Percentiles rank a stretch among this genome's conserved stretches.
Evolutionary conservation across 1,284 basidiomycete genomes (phyloP).

Genomic region (Volvariella volvacea): DNA sequence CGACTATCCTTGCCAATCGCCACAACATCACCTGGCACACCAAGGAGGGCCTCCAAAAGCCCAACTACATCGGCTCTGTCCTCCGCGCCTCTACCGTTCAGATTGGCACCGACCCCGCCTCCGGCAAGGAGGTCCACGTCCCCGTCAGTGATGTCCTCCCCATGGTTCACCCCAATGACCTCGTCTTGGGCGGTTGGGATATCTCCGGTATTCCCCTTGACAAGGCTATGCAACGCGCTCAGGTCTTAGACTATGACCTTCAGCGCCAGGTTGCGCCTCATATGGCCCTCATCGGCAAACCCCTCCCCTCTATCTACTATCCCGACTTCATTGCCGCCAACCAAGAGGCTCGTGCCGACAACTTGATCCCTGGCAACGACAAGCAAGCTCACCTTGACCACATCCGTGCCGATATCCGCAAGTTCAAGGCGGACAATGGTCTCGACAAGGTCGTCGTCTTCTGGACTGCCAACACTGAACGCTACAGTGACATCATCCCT

Average conservation of each 20-base stretch:
- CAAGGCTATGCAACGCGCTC: conserved; percentile 88
- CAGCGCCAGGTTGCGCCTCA: conserved; percentile 91
- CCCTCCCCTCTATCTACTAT: conserved; percentile 94
- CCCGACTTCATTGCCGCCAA: conserved; percentile 97
- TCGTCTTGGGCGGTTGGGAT: conserved; percentile 98
- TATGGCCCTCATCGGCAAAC: conserved; percentile 78
- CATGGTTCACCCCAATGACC: conserved; percentile 98
- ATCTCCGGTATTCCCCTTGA: conserved; percentile 86
- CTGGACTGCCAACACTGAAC: conserved; percentile 99
- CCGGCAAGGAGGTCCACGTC: conserved; percentile 89
- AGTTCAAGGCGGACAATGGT: conserved; percentile 81
- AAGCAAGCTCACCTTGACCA: conserved; percentile 92
- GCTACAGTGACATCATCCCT: conserved; percentile 91
- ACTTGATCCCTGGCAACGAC: conserved; percentile 79
- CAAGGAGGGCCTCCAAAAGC: conserved; percentile 87
- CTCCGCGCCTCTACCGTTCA: conserved; percentile 93
- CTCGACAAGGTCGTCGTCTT: conserved; percentile 90
- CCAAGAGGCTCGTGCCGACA: conserved; percentile 94
- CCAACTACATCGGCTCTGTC: conserved; percentile 95
- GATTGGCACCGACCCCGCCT: conserved; percentile 78
- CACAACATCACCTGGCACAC: conserved; percentile 95
- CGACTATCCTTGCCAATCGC: conserved; percentile 94
- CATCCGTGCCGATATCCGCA: conserved; percentile 88
- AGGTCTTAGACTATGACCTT: conserved; percentile 95
- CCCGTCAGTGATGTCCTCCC: conserved; percentile 93